These are phyloP conservation scores for Penstemon barbatus DNA, from an alignment of 257 asterid genomes.

Conservation along the genomic window DNA sequence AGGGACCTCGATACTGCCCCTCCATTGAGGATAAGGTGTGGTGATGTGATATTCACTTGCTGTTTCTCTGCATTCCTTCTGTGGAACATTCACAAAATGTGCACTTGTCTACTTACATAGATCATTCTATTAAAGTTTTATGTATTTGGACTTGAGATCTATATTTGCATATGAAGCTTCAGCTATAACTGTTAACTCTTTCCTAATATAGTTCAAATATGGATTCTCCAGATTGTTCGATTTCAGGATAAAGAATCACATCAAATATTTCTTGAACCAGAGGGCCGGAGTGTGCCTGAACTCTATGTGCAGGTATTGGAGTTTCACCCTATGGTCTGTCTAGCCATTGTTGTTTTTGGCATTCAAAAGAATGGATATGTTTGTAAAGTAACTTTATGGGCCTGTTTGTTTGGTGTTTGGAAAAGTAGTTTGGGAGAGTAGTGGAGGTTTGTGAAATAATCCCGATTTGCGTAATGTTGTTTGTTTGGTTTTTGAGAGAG, in stretches of 20 bases:
- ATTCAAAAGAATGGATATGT: neutral
- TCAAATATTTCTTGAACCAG: constrained; percentile 98
- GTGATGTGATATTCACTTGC: constrained; percentile 16
- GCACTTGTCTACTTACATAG: neutral
- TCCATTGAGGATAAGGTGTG: constrained; percentile 95
- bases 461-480: too few species aligned
- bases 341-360: constrained; percentile 17
- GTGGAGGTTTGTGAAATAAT: too few species aligned
- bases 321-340: constrained; percentile 23
- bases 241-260: constrained; percentile 96
- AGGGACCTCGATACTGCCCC: constrained; percentile 99
- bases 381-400: neutral
- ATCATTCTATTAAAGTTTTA: constrained; percentile 8
- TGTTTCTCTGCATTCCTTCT: constrained; percentile 11
- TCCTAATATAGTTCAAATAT: constrained; percentile 25
- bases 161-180: constrained; percentile 18
- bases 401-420: too few species aligned
- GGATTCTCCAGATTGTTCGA: constrained; percentile 74
- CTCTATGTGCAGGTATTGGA: constrained; percentile 88
- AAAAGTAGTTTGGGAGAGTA: too few species aligned
- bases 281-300: constrained; percentile 94
- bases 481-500: too few species aligned
- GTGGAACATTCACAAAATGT: constrained; percentile 9
- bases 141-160: constrained; percentile 13
- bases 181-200: constrained; percentile 2